Evolutionary conservation across 75 land plant species (phyloP).

Genomic region (Cunninghamia lanceolata): DNA sequence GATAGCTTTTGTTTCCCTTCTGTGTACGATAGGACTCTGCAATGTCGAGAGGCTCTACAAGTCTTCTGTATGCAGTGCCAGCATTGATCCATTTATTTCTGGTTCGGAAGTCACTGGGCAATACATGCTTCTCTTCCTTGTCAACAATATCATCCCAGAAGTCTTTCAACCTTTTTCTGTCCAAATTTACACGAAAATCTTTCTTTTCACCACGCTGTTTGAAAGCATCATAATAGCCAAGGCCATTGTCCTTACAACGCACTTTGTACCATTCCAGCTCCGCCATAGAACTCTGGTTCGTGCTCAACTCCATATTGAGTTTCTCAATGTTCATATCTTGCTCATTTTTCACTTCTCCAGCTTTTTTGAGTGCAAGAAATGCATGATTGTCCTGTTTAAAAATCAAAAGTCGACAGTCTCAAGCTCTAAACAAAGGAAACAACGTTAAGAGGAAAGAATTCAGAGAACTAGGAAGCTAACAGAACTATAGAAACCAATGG

Average conservation of each 20-base stretch:
- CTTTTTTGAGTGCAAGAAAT: not conserved
- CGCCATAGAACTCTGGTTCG: not conserved
- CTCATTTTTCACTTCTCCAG: not conserved
- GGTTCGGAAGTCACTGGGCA: constrained; percentile 13
- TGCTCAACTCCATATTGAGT: not conserved
- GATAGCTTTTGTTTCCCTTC: not conserved
- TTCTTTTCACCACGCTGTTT: not conserved
- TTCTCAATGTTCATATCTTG: not conserved
- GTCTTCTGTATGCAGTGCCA: constrained; percentile 7
- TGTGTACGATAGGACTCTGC: not conserved
- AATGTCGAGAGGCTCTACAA: constrained; percentile 21
- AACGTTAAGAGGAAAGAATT: not conserved
- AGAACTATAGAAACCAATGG: not conserved
- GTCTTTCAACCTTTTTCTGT: not conserved
- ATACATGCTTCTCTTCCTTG: not conserved
- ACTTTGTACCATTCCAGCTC: constrained; percentile 9
- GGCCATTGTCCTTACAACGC: not conserved
- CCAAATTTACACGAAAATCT: not conserved
- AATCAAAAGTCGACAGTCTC: not conserved
- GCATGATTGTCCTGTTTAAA: not conserved
- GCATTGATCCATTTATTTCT: constrained; percentile 18
- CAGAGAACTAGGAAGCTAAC: not conserved
- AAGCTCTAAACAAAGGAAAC: not conserved
- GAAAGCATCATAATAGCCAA: constrained; percentile 10
- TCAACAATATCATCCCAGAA: constrained; percentile 19